Conservation (phyloP, 2,329 filamentous ascomycete genomes). For the Paracamarosporium sp. region DNA sequence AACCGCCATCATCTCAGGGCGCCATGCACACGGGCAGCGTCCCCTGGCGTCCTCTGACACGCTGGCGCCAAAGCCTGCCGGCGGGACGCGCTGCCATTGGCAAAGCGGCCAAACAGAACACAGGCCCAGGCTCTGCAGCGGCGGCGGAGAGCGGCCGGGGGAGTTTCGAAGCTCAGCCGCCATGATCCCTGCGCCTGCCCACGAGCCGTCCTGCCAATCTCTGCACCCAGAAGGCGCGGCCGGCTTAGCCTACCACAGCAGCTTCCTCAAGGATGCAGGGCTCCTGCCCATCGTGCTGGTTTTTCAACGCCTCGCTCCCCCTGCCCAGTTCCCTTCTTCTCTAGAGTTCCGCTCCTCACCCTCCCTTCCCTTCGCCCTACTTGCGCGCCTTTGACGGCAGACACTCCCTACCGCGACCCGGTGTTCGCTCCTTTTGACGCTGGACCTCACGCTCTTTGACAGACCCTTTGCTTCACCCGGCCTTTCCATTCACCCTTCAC, state of each 20-base stretch:
- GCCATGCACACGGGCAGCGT: slow-evolving; percentile 3
- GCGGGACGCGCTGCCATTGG: background rate
- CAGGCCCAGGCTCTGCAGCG: background rate
- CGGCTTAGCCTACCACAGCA: slow-evolving; percentile 6
- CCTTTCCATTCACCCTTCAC: slow-evolving; percentile 3
- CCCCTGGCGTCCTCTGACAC: slow-evolving; percentile 25
- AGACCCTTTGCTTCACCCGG: slow-evolving; percentile 32
- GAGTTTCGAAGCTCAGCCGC: background rate
- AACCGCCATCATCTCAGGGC: slow-evolving; percentile 7
- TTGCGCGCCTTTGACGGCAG: slow-evolving; percentile 31
- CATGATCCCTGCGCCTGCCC: slow-evolving; percentile 13
- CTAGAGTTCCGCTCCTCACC: slow-evolving; percentile 22
- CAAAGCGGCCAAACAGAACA: background rate
- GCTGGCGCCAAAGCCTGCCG: slow-evolving; percentile 19
- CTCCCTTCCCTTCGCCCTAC: slow-evolving; percentile 32
- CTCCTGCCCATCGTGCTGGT: slow-evolving; percentile 20
- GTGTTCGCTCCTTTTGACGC: slow-evolving; percentile 51
- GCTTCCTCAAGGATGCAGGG: background rate
- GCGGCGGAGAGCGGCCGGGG: background rate
- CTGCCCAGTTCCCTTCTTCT: slow-evolving; percentile 28
- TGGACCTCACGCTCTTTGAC: slow-evolving; percentile 46
- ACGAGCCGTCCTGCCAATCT: slow-evolving; percentile 20
- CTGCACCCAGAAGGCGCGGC: slow-evolving; percentile 13
- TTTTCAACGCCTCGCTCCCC: slow-evolving; percentile 27
- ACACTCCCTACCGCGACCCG: slow-evolving; percentile 36